Conservation (phyloP, 2,329 filamentous ascomycete genomes). For the Podosphaera fusca region DNA sequence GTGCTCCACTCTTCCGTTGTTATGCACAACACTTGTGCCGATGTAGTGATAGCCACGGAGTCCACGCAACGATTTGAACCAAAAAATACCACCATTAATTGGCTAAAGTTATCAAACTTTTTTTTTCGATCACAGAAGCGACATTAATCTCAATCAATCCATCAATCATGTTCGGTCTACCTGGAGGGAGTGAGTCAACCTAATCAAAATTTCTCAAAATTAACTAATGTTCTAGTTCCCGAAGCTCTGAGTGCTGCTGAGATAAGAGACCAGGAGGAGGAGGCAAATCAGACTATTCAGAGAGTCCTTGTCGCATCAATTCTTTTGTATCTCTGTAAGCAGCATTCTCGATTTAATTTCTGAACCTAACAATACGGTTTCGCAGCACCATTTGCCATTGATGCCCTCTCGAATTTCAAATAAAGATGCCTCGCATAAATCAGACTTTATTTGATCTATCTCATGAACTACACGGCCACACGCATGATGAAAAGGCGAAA, state of each 20-base stretch:
- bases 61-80: too few relatives aligned
- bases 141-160: not conserved
- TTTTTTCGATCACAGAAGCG: too few relatives aligned
- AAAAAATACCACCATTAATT: too few relatives aligned
- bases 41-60: too few relatives aligned
- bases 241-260: conserved; percentile 48
- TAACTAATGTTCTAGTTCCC: conserved; percentile 21
- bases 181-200: not conserved
- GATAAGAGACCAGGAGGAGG: conserved; percentile 43
- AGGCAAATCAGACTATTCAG: conserved; percentile 44
- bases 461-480: too few relatives aligned
- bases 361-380: not conserved
- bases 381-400: conserved; percentile 30
- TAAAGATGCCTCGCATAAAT: conserved; percentile 10
- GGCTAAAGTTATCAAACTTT: too few relatives aligned
- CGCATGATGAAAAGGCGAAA: too few relatives aligned
- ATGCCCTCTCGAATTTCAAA: conserved; percentile 27
- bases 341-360: not conserved
- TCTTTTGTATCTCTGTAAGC: conserved; percentile 55
- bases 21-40: too few relatives aligned
- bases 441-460: too few relatives aligned
- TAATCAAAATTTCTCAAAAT: not conserved
- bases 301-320: conserved; percentile 40
- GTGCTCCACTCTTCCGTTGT: too few relatives aligned
- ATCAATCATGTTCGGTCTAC: not conserved